A percentile compares a stretch with the other conserved stretches of the same genome.
Evolutionary conservation across 2,329 filamentous ascomycete genomes (phyloP).

Genomic region (Knufia fluminis): DNA sequence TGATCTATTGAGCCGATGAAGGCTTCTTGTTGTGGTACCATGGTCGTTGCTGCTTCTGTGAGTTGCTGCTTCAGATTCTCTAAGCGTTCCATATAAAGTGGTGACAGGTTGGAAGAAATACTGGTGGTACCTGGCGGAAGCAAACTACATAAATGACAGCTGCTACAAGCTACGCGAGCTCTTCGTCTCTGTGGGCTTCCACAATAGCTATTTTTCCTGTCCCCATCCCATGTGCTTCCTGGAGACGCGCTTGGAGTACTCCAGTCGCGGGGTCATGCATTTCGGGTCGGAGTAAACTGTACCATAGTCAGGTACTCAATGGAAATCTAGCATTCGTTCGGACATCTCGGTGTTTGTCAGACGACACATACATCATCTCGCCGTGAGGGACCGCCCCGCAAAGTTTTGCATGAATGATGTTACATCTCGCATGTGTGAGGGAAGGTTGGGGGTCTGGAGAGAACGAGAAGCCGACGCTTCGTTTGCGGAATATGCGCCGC

Average conservation of each 20-base stretch:
- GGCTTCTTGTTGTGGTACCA: conserved; percentile 37
- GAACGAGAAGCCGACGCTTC: too few species aligned
- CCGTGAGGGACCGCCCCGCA: not conserved
- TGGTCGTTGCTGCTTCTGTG: not conserved
- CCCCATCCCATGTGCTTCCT: not conserved
- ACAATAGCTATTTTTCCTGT: not conserved
- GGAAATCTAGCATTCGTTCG: not conserved
- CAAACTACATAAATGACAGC: not conserved
- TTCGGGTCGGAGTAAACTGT: too few species aligned
- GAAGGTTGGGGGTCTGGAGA: not conserved
- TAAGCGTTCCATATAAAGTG: not conserved
- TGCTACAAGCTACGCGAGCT: not conserved
- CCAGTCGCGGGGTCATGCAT: not conserved
- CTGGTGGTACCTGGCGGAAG: not conserved
- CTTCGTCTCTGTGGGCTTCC: not conserved
- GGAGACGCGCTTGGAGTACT: not conserved
- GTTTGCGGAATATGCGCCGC: too few species aligned
- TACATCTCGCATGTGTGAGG: not conserved
- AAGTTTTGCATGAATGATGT: not conserved
- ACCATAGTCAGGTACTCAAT: too few species aligned
- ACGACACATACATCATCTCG: not conserved
- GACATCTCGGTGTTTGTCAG: not conserved
- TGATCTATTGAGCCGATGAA: conserved; percentile 87
- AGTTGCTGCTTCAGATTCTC: not conserved
- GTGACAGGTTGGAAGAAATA: not conserved